These are phyloP conservation scores for Hordeum pubiflorum DNA, from an alignment of 202 grass and related monocot genomes.

Conservation along the genomic window DNA sequence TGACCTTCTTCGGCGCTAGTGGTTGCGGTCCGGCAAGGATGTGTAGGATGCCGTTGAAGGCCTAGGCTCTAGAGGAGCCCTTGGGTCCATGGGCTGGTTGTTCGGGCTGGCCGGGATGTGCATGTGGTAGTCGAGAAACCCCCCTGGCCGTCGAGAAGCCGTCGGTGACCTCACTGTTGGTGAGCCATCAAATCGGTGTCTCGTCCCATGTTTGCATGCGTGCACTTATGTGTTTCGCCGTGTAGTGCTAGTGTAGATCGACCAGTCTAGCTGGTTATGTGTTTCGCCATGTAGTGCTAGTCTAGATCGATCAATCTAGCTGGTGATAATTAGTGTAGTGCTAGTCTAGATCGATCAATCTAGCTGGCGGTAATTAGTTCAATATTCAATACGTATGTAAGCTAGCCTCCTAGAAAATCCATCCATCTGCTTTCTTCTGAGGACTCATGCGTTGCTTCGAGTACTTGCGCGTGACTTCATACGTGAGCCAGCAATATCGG, in stretches of 20 bases:
- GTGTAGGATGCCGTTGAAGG: no score
- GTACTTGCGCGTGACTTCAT: background rate
- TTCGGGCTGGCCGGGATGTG: background rate
- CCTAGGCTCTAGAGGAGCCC: no score
- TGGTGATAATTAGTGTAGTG: background rate
- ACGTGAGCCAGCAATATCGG: background rate
- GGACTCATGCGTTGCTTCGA: no score
- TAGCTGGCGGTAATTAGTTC: background rate
- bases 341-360: background rate
- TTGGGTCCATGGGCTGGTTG: no score
- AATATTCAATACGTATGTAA: background rate
- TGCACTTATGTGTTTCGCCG: background rate
- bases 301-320: background rate
- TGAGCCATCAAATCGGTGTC: background rate
- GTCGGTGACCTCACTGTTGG: background rate
- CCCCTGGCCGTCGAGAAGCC: background rate
- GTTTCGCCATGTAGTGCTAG: background rate
- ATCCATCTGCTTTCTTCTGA: background rate
- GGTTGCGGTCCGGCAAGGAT: no score
- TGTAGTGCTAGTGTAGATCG: background rate
- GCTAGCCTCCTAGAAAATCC: background rate
- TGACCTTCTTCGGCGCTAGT: no score
- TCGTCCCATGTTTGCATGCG: background rate
- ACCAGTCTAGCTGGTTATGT: background rate
- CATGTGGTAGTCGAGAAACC: background rate